Evolutionary conservation across 2,329 filamentous ascomycete genomes (phyloP), one percentile per base, ranked within the genome.

Genomic region (Fusarium piperis): DNA sequence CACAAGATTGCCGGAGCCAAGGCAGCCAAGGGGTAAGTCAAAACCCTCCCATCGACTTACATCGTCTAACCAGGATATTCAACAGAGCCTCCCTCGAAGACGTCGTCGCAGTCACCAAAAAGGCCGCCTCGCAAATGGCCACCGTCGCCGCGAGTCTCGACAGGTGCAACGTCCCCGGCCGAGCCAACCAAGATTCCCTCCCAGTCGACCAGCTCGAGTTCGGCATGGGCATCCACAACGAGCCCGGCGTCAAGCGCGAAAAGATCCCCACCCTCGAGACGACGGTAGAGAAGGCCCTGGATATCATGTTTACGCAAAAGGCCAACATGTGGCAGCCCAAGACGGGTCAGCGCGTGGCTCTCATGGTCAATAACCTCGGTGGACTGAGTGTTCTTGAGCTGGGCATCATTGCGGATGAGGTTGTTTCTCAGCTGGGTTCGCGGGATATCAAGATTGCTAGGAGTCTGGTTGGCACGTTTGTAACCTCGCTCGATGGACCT

Each of bases 171-270:
- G 74, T 76, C 15, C 74, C 74, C 15, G 70, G 73, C 5, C 66
- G 73, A 13, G 11, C n/a, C 28, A 68, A 55, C 36, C 73, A 76
- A 41, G 73, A 76, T 26, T 46, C 53, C 7, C 70, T 76, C 8
- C 70, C 74, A 6, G n/a, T 23, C 7, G 62, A 59, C 28, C 70
- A 74, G 18, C 70, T 76, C 41, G 74, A 76, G 20, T 76, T 72
- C 35, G 74, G 74, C 3, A 75, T 76, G 74, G 74, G 74, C 28
- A 76, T 76, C 39, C 74, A 76, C 62, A 76, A 76, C 59, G 74
- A 76, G 30, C 74, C 74, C 2, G 74, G 74, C 18, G 74, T 75
- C n/a, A 66, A 65, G 32, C 73, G 74, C n/a, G 68, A 73, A 39
- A 53, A 64, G 30, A 58, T 76, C 1, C 18, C 52, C 6, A 63